A percentile compares a stretch with the other conserved stretches of the same genome.
Conservation (phyloP, 2,329 filamentous ascomycete genomes). For the Paraconiothyrium brasiliense region DNA sequence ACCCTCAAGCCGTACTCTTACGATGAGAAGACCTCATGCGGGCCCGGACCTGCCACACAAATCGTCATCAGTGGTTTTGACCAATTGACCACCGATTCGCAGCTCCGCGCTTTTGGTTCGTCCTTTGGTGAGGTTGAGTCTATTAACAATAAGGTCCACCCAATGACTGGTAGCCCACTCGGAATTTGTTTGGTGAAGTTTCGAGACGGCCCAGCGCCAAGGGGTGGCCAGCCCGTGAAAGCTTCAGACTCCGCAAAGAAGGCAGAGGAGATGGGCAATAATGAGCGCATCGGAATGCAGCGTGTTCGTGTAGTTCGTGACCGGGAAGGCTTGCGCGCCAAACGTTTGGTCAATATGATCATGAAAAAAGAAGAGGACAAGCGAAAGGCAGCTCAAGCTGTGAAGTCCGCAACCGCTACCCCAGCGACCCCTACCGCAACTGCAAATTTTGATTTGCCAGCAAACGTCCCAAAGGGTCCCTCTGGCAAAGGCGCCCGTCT, state of each 20-base stretch:
- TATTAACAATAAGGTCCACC: constrained; percentile 93
- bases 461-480: constrained; percentile 87
- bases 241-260: constrained; percentile 83
- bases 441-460: constrained; percentile 68
- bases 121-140: constrained; percentile 88
- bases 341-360: constrained; percentile 77
- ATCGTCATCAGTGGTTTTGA: constrained; percentile 97
- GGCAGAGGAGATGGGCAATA: constrained; percentile 80
- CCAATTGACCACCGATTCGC: constrained; percentile 81
- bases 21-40: constrained; percentile 83
- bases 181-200: constrained; percentile 94
- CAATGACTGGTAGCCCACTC: constrained; percentile 90
- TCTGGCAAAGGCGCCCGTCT: constrained; percentile 61
- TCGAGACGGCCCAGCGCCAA: constrained; percentile 70
- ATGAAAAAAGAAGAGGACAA: constrained; percentile 72
- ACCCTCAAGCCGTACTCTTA: constrained; percentile 82
- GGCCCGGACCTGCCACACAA: constrained; percentile 87
- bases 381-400: constrained; percentile 47
- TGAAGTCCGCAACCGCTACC: constrained; percentile 30
- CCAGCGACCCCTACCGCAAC: constrained; percentile 34
- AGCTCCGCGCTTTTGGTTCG: constrained; percentile 78
- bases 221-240: constrained; percentile 64
- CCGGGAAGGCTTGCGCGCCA: constrained; percentile 84
- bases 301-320: constrained; percentile 87
- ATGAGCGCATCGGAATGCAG: constrained; percentile 80